Evolutionary conservation across 331 rosid species (phyloP), one percentile per base, ranked within the genome.

Genomic region (Rosa hybrid): DNA sequence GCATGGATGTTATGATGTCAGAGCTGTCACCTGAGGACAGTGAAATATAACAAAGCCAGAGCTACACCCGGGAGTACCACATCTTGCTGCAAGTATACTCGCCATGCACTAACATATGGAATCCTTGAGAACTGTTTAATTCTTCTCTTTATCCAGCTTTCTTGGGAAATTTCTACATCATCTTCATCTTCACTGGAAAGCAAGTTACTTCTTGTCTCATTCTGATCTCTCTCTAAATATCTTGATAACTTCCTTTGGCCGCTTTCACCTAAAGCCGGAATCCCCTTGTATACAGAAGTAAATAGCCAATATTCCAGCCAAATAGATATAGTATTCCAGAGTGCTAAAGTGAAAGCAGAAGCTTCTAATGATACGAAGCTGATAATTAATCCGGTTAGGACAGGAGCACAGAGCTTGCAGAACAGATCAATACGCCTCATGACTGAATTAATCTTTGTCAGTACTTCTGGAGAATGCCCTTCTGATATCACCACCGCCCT

Each of bases 281-380:
- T 90, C 60, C 94, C 97, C 17, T 84, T 81, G 72, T 90, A 94
- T 21, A 87, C 97, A 74, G 94, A 94, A 34, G 63, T 88, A 42
- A 92, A 91, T 73, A 91, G 94, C 97, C 96, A 86, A 77, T 92
- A 94, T 83, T 91, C 98, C 68, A 87, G 75, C 97, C 93, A 90
- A 83, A 94, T 82, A 6, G 97, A 86, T 63, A 83, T 60, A 4
- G 75, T 73, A 81, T 86, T 94, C 98, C 97, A 92, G 18, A 91
- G 74, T n/a, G 95, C 91, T 80, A 92, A 71, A 10, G 92, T 83
- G 86, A 91, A 72, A 71, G 98, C 97, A 68, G 97, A 94, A 79
- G 97, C 95, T 85, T 80, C 84, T 14, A 94, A 82, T 38, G 98
- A 92, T 48, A 84, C 89, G 77, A 92, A 92, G 86, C 95, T 94